phyloP scores from a whole-genome alignment of 2,329 filamentous ascomycete genomes.

The Canariomyces notabilis region DNA sequence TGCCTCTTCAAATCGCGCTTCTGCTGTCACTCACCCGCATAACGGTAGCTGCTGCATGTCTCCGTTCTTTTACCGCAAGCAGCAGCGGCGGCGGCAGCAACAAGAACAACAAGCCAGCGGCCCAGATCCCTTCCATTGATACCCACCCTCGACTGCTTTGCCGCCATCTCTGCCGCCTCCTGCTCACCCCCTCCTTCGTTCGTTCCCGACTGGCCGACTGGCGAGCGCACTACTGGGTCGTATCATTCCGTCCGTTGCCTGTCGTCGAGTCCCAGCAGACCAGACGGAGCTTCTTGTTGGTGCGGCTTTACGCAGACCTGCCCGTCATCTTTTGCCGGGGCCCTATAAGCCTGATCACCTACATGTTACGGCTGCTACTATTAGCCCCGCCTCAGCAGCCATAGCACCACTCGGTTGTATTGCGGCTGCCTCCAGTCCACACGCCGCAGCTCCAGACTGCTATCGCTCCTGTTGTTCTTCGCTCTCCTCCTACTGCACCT shows the following conservation, averaged over 20 bases:
- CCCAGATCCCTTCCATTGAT: constrained; percentile 10
- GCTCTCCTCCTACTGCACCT: too few relatives aligned
- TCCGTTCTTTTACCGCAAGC: constrained; percentile 13
- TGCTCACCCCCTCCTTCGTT: constrained; percentile 7
- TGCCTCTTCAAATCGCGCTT: constrained; percentile 16
- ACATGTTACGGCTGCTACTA: constrained; percentile 22
- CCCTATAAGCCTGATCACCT: constrained; percentile 8
- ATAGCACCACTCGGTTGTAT: constrained; percentile 18
- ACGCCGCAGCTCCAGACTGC: constrained; percentile 22
- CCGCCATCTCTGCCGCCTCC: constrained; percentile 11
- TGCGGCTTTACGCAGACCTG: constrained; percentile 14
- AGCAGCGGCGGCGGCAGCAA: too few relatives aligned
- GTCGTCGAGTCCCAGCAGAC: constrained; percentile 8
- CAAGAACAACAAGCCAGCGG: too few relatives aligned
- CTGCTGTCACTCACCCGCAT: constrained; percentile 10
- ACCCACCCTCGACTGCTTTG: constrained; percentile 5
- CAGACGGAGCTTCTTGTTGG: constrained; percentile 7
- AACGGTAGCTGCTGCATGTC: constrained; percentile 10
- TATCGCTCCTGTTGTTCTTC: constrained; percentile 6
- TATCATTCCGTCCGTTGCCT: constrained; percentile 4
- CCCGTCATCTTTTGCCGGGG: constrained; percentile 21
- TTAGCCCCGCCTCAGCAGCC: constrained; percentile 21
- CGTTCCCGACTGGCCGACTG: constrained; percentile 8
- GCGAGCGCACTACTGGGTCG: constrained; percentile 12
- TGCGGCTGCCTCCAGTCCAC: constrained; percentile 19